Base-by-base conservation (phyloP, 371 early-diverging fungal species). In the Zopfochytrium polystomum region DNA sequence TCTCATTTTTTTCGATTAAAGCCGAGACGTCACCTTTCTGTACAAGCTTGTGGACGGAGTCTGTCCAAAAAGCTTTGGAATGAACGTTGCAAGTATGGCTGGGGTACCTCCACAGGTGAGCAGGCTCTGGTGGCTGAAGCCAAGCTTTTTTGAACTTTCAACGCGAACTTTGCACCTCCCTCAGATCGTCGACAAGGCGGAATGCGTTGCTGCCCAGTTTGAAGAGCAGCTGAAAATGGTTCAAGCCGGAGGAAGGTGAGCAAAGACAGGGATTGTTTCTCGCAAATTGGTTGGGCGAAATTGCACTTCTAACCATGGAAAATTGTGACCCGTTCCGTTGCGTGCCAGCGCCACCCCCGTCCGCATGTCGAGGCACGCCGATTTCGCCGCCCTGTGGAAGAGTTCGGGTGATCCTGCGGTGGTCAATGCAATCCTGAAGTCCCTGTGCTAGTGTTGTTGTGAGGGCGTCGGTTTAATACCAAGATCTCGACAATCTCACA, bases 11-110 rank as follows among this genome's bases (percentile, higher is more conserved):
- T n/a, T 29, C 9, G 1, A 0, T 1, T 22, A 26, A 11, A 76
- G 70, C 25, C 83, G 88, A 34, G 86, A 91, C 31, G 92, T 99
- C 22, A 91, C 96, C 0, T 99, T 99, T 79, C 68, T 98, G 55
- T 99, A 99, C 76, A 96, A 96, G 67, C 73, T 99, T 23, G 65
- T 62, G 0, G 57, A 67, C 18, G 88, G 90, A 0, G 70, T 71
- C 2, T 85, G 80, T 62, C 73, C 77, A 9, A 75, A 80, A 60
- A 82, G 82, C 46, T 80, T 80, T 62, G 90, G 88, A 11, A 77
- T 87, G 71, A 77, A 84, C 56, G 85, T 88, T 23, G 99, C 99
- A 0, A 85, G 78, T 25, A 91, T 99, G 90, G 99, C 99, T 0
- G 96, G 96, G 13, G 85, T 99, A 4, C 96, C 97, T 0, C 2